Conservation (phyloP, 495 filamentous ascomycete species). For the Melanomma pulvis-pyrius region DNA sequence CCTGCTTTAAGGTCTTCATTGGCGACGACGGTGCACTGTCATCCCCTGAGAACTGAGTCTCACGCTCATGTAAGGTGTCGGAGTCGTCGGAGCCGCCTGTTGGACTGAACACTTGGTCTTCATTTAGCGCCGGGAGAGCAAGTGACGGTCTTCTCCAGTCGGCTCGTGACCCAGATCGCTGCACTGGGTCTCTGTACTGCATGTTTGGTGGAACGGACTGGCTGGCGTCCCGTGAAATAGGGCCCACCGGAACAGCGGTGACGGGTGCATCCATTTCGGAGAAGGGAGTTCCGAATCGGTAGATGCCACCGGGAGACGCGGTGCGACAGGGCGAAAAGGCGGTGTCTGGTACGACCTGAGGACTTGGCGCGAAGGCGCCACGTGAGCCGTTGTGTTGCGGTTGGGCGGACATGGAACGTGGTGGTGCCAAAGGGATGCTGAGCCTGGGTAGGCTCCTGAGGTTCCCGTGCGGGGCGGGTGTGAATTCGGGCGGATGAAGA, state of each 20-base stretch:
- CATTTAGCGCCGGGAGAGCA: conserved; percentile 59
- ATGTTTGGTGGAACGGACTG: conserved; percentile 95
- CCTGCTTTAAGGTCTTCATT: conserved; percentile 11
- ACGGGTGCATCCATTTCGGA: conserved; percentile 90
- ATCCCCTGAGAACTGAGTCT: conserved; percentile 29
- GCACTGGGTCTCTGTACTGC: conserved; percentile 65
- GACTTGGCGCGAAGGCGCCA: conserved; percentile 22
- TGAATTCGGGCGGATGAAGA: conserved; percentile 36
- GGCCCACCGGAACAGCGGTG: conserved; percentile 69
- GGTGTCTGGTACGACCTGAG: conserved; percentile 26
- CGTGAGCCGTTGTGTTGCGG: conserved; percentile 28
- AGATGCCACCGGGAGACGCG: conserved; percentile 55
- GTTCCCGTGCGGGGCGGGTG: conserved; percentile 36
- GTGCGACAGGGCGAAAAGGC: conserved; percentile 44
- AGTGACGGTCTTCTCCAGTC: conserved; percentile 59
- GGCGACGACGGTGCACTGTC: conserved; percentile 24
- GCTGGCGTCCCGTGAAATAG: conserved; percentile 69
- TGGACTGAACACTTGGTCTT: conserved; percentile 49
- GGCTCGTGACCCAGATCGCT: conserved; percentile 51
- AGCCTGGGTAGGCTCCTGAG: conserved; percentile 46
- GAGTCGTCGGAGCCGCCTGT: conserved; percentile 26
- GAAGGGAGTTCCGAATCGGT: conserved; percentile 76
- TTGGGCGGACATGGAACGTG: conserved; percentile 39
- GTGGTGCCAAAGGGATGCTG: conserved; percentile 43
- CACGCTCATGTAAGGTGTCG: conserved; percentile 30